Conservation (phyloP, 352 stramenopile genomes). For the Blastocystis hominis region DNA sequence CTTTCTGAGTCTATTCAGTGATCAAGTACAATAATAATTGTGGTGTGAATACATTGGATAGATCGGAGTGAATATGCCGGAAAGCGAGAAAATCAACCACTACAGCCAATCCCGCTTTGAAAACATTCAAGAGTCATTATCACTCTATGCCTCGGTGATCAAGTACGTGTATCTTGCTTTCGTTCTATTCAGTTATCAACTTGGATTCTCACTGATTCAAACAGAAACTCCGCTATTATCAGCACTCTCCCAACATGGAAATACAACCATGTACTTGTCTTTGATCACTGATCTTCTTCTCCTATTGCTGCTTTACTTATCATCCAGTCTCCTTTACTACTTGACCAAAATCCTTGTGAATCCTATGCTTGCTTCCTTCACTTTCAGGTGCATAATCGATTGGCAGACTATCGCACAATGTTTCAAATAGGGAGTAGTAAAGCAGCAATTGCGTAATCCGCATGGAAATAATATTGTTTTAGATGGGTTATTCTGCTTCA, state of each 20-base stretch:
- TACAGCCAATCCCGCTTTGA: not conserved
- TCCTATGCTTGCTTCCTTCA: not conserved
- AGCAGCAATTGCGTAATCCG: not conserved
- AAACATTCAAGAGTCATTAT: not conserved
- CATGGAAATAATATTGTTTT: not conserved
- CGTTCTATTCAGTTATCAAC: not conserved
- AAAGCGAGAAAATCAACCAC: not conserved
- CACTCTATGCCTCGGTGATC: not conserved
- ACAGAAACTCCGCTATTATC: not conserved
- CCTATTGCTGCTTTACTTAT: not conserved
- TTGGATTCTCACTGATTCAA: not conserved
- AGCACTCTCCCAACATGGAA: not conserved
- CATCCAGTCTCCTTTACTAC: not conserved
- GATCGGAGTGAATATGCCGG: not conserved
- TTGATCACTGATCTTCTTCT: constrained; percentile 15
- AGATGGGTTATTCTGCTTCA: not conserved
- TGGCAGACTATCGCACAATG: not conserved
- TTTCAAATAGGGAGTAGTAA: not conserved
- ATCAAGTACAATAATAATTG: not conserved
- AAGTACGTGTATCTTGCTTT: no score
- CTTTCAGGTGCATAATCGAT: not conserved
- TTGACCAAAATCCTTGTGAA: not conserved
- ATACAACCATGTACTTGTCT: constrained; percentile 11
- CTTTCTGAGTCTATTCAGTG: not conserved
- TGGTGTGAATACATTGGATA: not conserved